Percentiles rank a stretch among this genome's conserved stretches.
Evolutionary conservation across 208 protist species (phyloP).

Genomic region (Acanthamoeba healyi): DNA sequence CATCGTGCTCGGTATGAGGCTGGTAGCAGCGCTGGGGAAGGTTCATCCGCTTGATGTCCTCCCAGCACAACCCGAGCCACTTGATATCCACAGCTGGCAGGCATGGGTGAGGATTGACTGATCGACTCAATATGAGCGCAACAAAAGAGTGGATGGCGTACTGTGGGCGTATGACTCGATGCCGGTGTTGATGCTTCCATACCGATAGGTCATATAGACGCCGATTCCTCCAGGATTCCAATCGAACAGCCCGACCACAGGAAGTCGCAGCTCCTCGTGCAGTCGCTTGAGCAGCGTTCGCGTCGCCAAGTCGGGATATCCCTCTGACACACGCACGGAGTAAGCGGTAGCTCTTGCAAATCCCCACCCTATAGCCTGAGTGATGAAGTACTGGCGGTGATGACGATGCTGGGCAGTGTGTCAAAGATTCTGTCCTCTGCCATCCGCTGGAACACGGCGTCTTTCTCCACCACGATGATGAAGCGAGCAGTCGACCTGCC

Average conservation of each 20-base stretch:
- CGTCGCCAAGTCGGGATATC: conserved; percentile 60
- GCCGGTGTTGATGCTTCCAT: conserved; percentile 33
- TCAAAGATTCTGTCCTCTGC: conserved; percentile 51
- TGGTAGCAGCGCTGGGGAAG: background rate
- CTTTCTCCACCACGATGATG: conserved; percentile 68
- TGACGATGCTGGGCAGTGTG: conserved; percentile 27
- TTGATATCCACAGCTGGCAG: conserved; percentile 58
- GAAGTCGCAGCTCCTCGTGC: conserved; percentile 16
- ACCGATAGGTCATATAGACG: conserved; percentile 2
- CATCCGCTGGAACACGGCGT: conserved; percentile 51
- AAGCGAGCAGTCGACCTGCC: background rate
- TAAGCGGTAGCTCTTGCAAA: background rate
- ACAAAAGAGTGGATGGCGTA: background rate
- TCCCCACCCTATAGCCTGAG: too few species aligned
- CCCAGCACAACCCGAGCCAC: conserved; percentile 51
- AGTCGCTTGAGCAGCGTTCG: background rate
- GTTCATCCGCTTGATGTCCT: background rate
- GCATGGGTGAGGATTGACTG: background rate
- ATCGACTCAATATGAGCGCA: background rate
- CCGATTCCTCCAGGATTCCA: conserved; percentile 48
- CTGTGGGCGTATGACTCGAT: conserved; percentile 7
- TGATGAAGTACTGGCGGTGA: conserved; percentile 71
- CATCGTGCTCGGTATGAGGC: background rate
- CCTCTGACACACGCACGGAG: background rate
- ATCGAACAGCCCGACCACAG: conserved; percentile 57